Base-by-base conservation (phyloP, 352 stramenopile species). In the Aphanomyces invadans region DNA sequence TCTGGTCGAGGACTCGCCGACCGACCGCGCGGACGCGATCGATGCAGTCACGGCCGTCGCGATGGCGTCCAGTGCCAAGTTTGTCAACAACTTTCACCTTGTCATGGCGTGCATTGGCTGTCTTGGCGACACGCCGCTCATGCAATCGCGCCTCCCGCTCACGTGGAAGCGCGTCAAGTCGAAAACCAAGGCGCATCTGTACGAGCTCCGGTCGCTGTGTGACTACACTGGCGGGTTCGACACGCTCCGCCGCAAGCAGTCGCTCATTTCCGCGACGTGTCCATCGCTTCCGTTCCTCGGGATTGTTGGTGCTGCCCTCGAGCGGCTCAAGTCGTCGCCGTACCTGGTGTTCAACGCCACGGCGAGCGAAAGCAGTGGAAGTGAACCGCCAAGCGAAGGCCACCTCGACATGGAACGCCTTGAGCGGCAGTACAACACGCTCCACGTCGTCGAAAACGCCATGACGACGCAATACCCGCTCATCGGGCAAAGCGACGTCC, bases 101-200 rank as follows among this genome's bases (percentile, higher is more conserved):
- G 78, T 88, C 21, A 89, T 91, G 83, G 79, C 76, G 9, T 89
- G 83, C 26, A 79, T 91, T 0, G 83, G 83, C 4, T 89, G 83
- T 46, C 69, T 91, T 0, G 83, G 83, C 19, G 83, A 89, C 62
- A 81, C 69, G 12, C 79, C 83, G 2, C 73, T 91, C 12, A 91
- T 91, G 80, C 73, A 72, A 46, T 85, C 79, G 7, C 72, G 83
- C 23, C 65, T 91, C 44, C 83, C 83, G 9, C 64, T 73, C 3
- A 89, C 83, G 11, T 91, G 83, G 80, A 89, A 89, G 68, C 77
- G 77, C 44, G 83, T 89, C 53, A 77, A 77, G 2, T 54, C 73
- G 26, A 89, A 87, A 61, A 80, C 78, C 69, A 91, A 89, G 63
- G 77, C 73, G 1, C 79, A 86, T 12, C 66, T 91, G 11, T 68